A percentile compares a stretch with the other conserved stretches of the same genome.
phyloP scores from a whole-genome alignment of 1,139 yeast species.

The Blastobotrys petasosporus region DNA sequence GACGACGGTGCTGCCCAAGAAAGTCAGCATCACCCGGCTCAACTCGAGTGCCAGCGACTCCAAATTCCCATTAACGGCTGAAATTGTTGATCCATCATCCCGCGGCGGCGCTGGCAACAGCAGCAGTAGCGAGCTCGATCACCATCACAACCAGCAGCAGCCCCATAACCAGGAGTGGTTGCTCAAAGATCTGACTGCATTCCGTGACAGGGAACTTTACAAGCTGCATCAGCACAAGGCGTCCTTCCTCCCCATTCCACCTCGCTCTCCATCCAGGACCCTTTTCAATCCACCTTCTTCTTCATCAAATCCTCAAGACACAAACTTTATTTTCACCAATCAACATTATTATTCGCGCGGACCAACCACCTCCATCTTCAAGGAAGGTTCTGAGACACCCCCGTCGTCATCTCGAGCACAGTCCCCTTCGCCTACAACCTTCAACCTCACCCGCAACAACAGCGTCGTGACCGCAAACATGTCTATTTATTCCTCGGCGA shows the following conservation, averaged over 20 bases:
- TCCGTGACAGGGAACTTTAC: neutral
- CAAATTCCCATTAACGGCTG: too few relatives aligned
- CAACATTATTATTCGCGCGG: too few relatives aligned
- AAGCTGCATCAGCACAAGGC: constrained; percentile 9
- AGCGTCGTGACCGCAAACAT: neutral
- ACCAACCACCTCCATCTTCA: too few relatives aligned
- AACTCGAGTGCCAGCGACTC: too few relatives aligned
- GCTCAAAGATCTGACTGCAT: too few relatives aligned
- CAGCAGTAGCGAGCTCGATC: neutral
- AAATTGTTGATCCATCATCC: too few relatives aligned
- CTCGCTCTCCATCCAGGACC: constrained; percentile 13
- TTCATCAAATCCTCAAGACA: neutral
- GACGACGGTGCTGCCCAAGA: too few relatives aligned
- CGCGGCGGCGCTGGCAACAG: neutral
- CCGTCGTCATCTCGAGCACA: neutral
- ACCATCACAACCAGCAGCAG: too few relatives aligned
- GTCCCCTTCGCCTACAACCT: neutral
- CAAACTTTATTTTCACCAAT: too few relatives aligned
- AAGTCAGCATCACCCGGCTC: too few relatives aligned
- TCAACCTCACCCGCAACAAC: neutral
- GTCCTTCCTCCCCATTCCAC: constrained; percentile 13
- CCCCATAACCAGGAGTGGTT: too few relatives aligned
- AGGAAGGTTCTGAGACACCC: too few relatives aligned
- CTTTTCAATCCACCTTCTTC: neutral
- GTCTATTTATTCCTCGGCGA: neutral